Base-by-base conservation (phyloP, 1,284 basidiomycete species). In the Bjerkandera adusta region DNA sequence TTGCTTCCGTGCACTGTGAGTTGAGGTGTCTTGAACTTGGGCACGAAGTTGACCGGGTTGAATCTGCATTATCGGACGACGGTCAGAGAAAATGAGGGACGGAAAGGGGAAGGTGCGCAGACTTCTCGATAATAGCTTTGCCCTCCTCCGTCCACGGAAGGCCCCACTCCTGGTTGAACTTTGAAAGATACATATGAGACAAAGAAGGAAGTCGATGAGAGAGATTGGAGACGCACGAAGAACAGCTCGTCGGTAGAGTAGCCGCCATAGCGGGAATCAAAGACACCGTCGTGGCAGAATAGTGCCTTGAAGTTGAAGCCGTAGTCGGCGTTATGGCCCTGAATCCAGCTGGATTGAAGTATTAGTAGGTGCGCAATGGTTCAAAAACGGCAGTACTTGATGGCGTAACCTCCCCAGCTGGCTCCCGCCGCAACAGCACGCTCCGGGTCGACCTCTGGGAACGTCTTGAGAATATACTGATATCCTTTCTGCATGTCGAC, bases 291-390 rank as follows among this genome's bases (percentile, higher is more conserved):
- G 59, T 95, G 91, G 58, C 84, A 88, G 12, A 94, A 81, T 33
- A 97, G 72, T 1, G 90, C 89, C 72, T 94, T 95, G 76, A 97
- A 96, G 20, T 79, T 78, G 61, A 91, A 89, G 4, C 75, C 80
- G 52, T 70, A 91, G 51, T 92, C 87, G 12, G 93, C 92, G n/a
- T n/a, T n/a, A 65, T 96, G 91, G 0, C 92, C 90, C 66, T 94
- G 89, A 51, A 96, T 93, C 91, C 90, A 97, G 65, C 93, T 96
- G 47, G 5, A 47, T 43, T 26, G 48, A 49, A 27, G 12, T 52
- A 30, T 16, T 42, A 16, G 35, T 30, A 35, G 39, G 15, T 22
- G 20, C 15, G 45, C 33, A 33, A 26, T 18, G 13, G 38, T 22
- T 4, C 18, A 12, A 18, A 32, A 18, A 36, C 34, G 11, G 24